Evolutionary conservation across 345 rosid genomes (phyloP).

Genomic region (Tarenaya hassleriana): DNA sequence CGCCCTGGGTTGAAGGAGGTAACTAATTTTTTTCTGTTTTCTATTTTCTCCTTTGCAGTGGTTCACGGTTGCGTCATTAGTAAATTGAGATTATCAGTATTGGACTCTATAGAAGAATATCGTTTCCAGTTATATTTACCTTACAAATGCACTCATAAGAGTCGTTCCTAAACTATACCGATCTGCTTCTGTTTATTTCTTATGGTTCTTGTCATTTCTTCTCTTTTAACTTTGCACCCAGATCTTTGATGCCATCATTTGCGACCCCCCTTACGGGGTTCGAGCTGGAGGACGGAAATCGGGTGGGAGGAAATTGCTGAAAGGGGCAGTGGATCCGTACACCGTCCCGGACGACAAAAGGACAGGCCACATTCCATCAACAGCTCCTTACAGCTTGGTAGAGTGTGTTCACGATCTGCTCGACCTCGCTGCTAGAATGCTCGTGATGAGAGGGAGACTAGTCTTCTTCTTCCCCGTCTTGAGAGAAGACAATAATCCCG

Average conservation of each 20-base stretch:
- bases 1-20: slow-evolving; percentile 83
- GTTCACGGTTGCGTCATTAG: background rate
- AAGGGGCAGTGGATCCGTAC: slow-evolving; percentile 78
- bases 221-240: slow-evolving; percentile 16
- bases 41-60: background rate
- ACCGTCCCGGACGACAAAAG: slow-evolving; percentile 91
- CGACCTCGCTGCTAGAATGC: slow-evolving; percentile 82
- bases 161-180: too few relatives aligned
- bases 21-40: slow-evolving; percentile 18
- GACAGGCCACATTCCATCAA: slow-evolving; percentile 87
- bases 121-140: too few relatives aligned
- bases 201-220: background rate
- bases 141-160: too few relatives aligned
- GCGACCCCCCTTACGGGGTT: slow-evolving; percentile 96
- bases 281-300: slow-evolving; percentile 97
- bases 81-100: background rate
- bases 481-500: slow-evolving; percentile 49
- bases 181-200: too few relatives aligned
- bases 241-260: slow-evolving; percentile 84
- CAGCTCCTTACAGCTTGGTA: slow-evolving; percentile 73
- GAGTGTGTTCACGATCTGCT: slow-evolving; percentile 93
- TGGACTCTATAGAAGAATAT: background rate
- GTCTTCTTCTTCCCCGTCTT: slow-evolving; percentile 81
- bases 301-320: slow-evolving; percentile 83
- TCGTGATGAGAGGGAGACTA: slow-evolving; percentile 79